A percentile compares a stretch with the other conserved stretches of the same genome.
These are phyloP conservation scores for Saccharomyces uvarum DNA, from an alignment of 1,139 yeast genomes.

Conservation along the genomic window DNA sequence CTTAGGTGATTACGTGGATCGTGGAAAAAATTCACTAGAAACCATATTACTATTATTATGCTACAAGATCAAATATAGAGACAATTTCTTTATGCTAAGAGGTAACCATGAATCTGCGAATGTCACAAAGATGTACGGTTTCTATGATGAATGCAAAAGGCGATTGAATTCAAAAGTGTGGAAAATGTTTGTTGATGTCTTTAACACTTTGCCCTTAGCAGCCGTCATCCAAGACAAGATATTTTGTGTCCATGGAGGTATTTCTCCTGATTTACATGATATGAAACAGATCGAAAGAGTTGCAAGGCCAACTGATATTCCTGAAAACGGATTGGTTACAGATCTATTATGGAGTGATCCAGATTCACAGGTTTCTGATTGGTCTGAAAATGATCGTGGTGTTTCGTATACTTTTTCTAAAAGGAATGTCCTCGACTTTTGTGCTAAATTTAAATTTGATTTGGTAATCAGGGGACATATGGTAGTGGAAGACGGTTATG, in stretches of 20 bases:
- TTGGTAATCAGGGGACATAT: conserved; percentile 80
- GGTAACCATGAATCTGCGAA: conserved; percentile 85
- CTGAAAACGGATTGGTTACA: conserved; percentile 72
- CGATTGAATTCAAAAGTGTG: conserved; percentile 56
- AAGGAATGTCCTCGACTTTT: conserved; percentile 64
- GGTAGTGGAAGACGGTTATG: conserved; percentile 93
- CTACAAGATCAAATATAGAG: conserved; percentile 74
- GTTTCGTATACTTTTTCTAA: conserved; percentile 77
- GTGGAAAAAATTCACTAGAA: conserved; percentile 78
- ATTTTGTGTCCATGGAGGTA: conserved; percentile 85
- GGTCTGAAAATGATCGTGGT: conserved; percentile 84
- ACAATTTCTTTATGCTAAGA: conserved; percentile 71
- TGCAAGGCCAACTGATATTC: conserved; percentile 79
- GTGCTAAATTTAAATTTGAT: conserved; percentile 65
- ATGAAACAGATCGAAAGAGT: conserved; percentile 63
- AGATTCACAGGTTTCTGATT: conserved; percentile 53
- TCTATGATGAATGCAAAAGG: conserved; percentile 82
- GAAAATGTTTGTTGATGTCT: conserved; percentile 74
- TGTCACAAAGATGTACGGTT: conserved; percentile 78
- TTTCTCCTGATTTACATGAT: conserved; percentile 64
- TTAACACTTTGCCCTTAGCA: conserved; percentile 79
- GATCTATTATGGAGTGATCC: conserved; percentile 90
- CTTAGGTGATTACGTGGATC: conserved; percentile 79
- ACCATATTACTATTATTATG: conserved; percentile 65
- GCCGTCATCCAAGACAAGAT: conserved; percentile 80